These are phyloP conservation scores for Ophiostoma quercus DNA, from an alignment of 2,329 filamentous ascomycete species.

Conservation along the genomic window DNA sequence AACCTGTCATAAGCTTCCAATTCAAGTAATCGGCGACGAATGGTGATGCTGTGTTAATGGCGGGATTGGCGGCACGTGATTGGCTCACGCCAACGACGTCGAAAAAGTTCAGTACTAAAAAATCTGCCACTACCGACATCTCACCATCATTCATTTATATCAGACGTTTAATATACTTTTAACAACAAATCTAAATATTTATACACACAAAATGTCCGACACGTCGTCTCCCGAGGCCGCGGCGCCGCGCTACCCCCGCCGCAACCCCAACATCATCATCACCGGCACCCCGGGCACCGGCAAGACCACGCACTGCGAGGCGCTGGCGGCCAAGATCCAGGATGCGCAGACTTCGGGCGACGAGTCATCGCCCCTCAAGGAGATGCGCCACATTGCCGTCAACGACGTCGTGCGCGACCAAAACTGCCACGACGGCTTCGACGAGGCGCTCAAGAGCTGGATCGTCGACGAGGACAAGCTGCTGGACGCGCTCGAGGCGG, in stretches of 20 bases:
- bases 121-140: constrained; percentile 14
- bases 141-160: no score
- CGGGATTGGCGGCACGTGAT: constrained; percentile 20
- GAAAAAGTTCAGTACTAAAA: constrained; percentile 15
- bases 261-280: constrained; percentile 82
- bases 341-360: constrained; percentile 37
- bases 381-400: constrained; percentile 75
- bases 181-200: background rate
- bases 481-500: constrained; percentile 73
- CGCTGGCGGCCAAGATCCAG: constrained; percentile 64
- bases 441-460: constrained; percentile 79
- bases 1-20: background rate
- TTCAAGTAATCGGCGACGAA: background rate
- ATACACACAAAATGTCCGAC: constrained; percentile 18
- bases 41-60: constrained; percentile 11
- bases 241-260: constrained; percentile 11
- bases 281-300: constrained; percentile 94
- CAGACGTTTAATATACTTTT: no score
- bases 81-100: constrained; percentile 12
- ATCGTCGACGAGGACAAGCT: constrained; percentile 94
- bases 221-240: constrained; percentile 12
- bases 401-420: constrained; percentile 90
- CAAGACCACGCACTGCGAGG: constrained; percentile 88
- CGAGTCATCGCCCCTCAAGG: constrained; percentile 8
- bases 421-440: constrained; percentile 80